Evolutionary conservation across 441 rosid species (phyloP).

Genomic region (Pelargonium myrrhifolium): DNA sequence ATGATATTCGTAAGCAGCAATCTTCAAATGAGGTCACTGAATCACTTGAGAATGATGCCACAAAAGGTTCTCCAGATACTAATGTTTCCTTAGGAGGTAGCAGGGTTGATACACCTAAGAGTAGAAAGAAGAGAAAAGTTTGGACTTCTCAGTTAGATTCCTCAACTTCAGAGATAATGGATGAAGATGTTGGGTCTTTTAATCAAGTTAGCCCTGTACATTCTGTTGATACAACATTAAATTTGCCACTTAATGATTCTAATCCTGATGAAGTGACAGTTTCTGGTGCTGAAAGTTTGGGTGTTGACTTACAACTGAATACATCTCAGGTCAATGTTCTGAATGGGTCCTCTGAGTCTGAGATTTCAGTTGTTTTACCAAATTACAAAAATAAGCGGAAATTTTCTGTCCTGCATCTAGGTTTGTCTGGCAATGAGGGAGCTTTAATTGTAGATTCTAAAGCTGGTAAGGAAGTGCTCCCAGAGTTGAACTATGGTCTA

Average conservation of each 20-base stretch:
- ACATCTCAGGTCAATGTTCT: constrained; percentile 24
- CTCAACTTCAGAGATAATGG: constrained; percentile 21
- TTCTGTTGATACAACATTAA: constrained; percentile 31
- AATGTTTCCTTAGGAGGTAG: constrained; percentile 20
- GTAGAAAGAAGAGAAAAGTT: constrained; percentile 13
- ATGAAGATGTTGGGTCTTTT: constrained; percentile 19
- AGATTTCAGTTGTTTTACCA: constrained; percentile 24
- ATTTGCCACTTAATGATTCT: constrained; percentile 30
- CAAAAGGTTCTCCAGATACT: constrained; percentile 19
- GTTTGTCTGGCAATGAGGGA: constrained; percentile 29
- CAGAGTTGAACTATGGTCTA: constrained; percentile 23
- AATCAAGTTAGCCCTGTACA: constrained; percentile 22
- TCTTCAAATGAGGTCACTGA: constrained; percentile 19
- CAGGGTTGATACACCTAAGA: constrained; percentile 19
- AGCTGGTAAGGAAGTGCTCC: constrained; percentile 23
- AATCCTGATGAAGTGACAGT: constrained; percentile 20
- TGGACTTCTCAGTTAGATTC: constrained; percentile 22
- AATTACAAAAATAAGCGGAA: constrained; percentile 30
- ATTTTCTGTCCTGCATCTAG: constrained; percentile 26
- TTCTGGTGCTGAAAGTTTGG: constrained; percentile 13
- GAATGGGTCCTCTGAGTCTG: constrained; percentile 21
- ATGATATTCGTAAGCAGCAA: constrained; percentile 21
- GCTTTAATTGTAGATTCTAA: constrained; percentile 24
- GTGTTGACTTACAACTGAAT: constrained; percentile 29
- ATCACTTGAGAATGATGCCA: constrained; percentile 19